A percentile compares a stretch with the other conserved stretches of the same genome.
These are phyloP conservation scores for Zymoseptoria crescenta DNA, from an alignment of 2,329 filamentous ascomycete genomes.

Conservation along the genomic window DNA sequence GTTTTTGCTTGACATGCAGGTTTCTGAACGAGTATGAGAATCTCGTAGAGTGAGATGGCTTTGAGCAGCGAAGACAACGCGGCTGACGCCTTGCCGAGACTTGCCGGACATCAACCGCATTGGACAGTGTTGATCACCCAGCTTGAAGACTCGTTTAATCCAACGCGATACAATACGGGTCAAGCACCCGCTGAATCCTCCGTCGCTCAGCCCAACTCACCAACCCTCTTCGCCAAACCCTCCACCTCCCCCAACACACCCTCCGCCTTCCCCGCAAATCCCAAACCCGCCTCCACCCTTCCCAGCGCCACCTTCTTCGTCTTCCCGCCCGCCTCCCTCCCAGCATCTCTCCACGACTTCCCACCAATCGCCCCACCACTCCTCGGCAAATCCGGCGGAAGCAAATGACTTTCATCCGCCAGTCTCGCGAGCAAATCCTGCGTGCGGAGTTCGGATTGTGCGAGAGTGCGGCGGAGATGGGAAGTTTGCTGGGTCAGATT, in stretches of 20 bases:
- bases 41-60: no score
- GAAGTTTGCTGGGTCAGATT: slow-evolving; percentile 22
- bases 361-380: neutral
- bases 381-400: slow-evolving; percentile 15
- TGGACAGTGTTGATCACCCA: no score
- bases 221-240: neutral
- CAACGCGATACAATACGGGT: neutral
- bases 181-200: no score
- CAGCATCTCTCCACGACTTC: neutral
- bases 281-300: neutral
- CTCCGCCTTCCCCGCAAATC: neutral
- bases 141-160: no score
- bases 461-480: slow-evolving; percentile 22
- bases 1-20: no score
- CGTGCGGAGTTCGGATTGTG: slow-evolving; percentile 19
- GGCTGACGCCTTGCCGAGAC: no score
- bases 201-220: neutral
- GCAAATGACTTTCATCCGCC: slow-evolving; percentile 31
- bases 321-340: neutral
- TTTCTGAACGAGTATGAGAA: no score
- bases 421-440: slow-evolving; percentile 22
- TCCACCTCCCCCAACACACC: neutral
- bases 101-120: no score
- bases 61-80: no score
- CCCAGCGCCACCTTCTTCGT: neutral